Evolutionary conservation across 2,329 filamentous ascomycete species (phyloP).

Genomic region (Trichoderma sp.): DNA sequence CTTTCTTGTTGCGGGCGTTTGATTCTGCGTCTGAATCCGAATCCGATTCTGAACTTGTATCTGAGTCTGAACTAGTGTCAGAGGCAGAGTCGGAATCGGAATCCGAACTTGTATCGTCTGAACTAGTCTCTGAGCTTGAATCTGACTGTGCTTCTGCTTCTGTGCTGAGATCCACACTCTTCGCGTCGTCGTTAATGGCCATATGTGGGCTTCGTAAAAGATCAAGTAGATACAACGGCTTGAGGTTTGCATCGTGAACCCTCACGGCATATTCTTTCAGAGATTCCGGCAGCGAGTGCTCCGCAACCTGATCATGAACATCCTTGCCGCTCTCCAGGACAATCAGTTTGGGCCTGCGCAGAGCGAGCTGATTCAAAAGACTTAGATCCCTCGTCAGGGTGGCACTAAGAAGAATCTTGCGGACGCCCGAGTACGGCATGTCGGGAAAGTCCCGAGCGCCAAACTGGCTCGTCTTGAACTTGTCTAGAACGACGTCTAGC

Average conservation of each 20-base stretch:
- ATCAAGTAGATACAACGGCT: conserved; percentile 81
- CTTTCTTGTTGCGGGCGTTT: neutral
- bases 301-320: conserved; percentile 46
- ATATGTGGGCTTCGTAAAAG: conserved; percentile 61
- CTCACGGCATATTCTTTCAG: conserved; percentile 66
- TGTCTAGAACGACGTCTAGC: conserved; percentile 69
- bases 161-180: neutral
- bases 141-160: conserved; percentile 29
- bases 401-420: conserved; percentile 85
- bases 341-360: conserved; percentile 72
- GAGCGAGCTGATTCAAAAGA: conserved; percentile 68
- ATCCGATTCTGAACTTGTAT: conserved; percentile 36
- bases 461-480: conserved; percentile 49
- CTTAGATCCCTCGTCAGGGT: conserved; percentile 88
- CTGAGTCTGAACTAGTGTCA: conserved; percentile 33
- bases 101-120: conserved; percentile 31
- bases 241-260: conserved; percentile 65
- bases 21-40: conserved; percentile 29
- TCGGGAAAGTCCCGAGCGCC: conserved; percentile 53
- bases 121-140: conserved; percentile 29
- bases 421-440: conserved; percentile 54
- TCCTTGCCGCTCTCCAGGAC: conserved; percentile 60
- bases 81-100: conserved; percentile 29
- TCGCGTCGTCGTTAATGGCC: conserved; percentile 24
- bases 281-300: conserved; percentile 57